A percentile compares a stretch with the other conserved stretches of the same genome.
Evolutionary conservation across 345 rosid species (phyloP).

Genomic region (Gossypium bickii): DNA sequence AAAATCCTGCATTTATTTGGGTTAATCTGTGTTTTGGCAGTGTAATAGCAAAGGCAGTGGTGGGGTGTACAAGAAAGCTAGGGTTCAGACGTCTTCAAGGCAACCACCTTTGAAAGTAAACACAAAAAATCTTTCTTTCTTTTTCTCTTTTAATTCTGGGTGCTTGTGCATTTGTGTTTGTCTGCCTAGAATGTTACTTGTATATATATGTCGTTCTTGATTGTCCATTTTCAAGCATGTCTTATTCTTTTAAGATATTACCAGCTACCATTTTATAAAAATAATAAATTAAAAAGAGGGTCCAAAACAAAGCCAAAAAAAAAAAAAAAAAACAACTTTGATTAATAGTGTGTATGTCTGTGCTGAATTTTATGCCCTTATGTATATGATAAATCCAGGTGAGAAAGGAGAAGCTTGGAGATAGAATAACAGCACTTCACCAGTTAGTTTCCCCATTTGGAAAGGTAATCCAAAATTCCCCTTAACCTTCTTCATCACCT

Average conservation of each 20-base stretch:
- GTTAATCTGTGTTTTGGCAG: slow-evolving; percentile 18
- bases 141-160: slow-evolving; percentile 8
- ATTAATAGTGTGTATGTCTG: too few species aligned
- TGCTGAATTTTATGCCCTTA: too few species aligned
- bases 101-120: slow-evolving; percentile 38
- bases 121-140: not conserved
- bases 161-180: slow-evolving; percentile 6
- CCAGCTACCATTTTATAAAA: too few species aligned
- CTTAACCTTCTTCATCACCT: not conserved
- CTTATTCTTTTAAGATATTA: slow-evolving; percentile 13
- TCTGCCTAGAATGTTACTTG: not conserved
- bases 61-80: slow-evolving; percentile 44
- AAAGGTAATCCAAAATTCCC: slow-evolving; percentile 27
- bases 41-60: slow-evolving; percentile 38
- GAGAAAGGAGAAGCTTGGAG: slow-evolving; percentile 51
- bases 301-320: not conserved
- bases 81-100: slow-evolving; percentile 41
- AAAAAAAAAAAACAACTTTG: not conserved
- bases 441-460: slow-evolving; percentile 55
- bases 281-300: too few species aligned
- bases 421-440: slow-evolving; percentile 48
- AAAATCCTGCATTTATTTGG: not conserved
- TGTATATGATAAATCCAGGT: slow-evolving; percentile 21
- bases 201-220: slow-evolving; percentile 19
- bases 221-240: slow-evolving; percentile 24